Conservation (phyloP, 1,284 basidiomycete species). For the Trametes sp. region DNA sequence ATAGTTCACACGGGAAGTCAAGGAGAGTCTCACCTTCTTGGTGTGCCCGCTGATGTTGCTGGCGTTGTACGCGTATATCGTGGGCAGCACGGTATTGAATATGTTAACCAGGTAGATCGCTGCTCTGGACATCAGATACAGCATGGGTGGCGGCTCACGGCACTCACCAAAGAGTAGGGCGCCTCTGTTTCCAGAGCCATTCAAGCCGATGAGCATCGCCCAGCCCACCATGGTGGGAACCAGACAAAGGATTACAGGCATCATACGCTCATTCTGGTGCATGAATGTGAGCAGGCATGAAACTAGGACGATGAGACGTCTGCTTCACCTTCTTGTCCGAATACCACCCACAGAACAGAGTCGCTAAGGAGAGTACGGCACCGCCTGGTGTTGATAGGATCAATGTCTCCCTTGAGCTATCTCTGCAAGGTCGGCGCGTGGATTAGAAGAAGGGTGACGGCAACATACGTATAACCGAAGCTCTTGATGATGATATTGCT, state of each 20-base stretch:
- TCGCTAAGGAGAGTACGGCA: constrained; percentile 53
- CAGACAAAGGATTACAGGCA: constrained; percentile 63
- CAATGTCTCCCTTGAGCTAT: constrained; percentile 66
- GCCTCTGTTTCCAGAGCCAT: constrained; percentile 55
- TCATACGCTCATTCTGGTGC: constrained; percentile 54
- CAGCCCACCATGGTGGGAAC: constrained; percentile 66
- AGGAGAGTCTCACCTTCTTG: constrained; percentile 52
- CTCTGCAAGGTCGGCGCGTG: neutral
- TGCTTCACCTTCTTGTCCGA: constrained; percentile 62
- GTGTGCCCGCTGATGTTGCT: constrained; percentile 69
- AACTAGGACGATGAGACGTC: neutral
- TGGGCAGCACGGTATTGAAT: constrained; percentile 62
- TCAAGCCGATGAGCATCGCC: constrained; percentile 64
- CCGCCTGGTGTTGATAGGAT: constrained; percentile 68
- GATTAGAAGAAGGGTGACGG: too few relatives aligned
- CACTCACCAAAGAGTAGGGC: constrained; percentile 60
- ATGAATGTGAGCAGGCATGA: neutral
- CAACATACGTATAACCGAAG: constrained; percentile 69
- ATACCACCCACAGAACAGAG: constrained; percentile 66
- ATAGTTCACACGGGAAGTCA: neutral
- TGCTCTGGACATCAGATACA: constrained; percentile 30
- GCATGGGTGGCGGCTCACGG: neutral
- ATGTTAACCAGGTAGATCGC: constrained; percentile 61
- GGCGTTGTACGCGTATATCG: constrained; percentile 68
- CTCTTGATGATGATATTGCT: constrained; percentile 68